Conservation (phyloP, 148 eudicot species). For the Gaultheria prostrata region DNA sequence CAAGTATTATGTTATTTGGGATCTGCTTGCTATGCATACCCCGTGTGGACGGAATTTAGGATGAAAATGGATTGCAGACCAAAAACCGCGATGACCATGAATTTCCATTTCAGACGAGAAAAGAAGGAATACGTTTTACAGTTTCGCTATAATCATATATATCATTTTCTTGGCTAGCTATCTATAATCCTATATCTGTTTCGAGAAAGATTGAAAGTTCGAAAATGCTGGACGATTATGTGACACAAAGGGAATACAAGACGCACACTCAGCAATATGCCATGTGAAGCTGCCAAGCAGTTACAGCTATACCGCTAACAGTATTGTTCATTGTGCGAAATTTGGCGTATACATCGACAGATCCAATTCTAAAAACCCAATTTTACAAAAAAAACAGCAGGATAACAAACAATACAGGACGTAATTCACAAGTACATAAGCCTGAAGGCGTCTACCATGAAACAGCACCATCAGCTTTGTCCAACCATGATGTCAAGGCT, state of each 20-base stretch:
- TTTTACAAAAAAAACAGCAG: background rate
- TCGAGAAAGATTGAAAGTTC: background rate
- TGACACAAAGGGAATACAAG: background rate
- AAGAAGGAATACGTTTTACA: too few species aligned
- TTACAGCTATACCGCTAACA: background rate
- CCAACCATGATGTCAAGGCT: constrained; percentile 25
- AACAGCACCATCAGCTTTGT: constrained; percentile 22
- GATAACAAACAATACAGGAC: background rate
- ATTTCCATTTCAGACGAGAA: too few species aligned
- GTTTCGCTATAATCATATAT: background rate
- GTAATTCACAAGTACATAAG: background rate
- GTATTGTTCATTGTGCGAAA: background rate
- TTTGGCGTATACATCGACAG: background rate
- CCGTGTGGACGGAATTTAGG: too few species aligned
- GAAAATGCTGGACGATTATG: background rate
- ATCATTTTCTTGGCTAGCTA: background rate
- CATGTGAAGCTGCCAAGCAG: background rate
- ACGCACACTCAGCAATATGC: background rate
- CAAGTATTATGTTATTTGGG: too few species aligned
- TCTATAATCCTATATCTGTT: background rate
- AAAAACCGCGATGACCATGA: too few species aligned
- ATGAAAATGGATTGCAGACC: too few species aligned
- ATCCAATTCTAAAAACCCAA: background rate
- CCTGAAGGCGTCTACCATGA: constrained; percentile 32
- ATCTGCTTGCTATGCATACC: too few species aligned